Conservation (phyloP, 768 basidiomycete genomes). For the Cystobasidiopsis lactophilus region DNA sequence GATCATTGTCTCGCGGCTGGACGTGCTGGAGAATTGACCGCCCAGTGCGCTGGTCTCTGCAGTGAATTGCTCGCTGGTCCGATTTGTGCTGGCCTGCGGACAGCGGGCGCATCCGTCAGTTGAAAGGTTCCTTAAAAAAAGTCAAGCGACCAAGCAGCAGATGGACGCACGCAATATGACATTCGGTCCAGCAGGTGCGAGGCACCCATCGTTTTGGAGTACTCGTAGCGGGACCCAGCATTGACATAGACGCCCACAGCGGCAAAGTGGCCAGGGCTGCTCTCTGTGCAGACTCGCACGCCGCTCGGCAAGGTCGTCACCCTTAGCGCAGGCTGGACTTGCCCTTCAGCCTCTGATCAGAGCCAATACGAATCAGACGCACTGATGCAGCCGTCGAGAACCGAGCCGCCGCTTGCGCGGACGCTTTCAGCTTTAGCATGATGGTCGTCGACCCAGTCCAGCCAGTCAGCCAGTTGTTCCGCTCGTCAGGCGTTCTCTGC, state of each 20-base stretch:
- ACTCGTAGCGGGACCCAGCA: slow-evolving; percentile 79
- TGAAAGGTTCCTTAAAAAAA: no score
- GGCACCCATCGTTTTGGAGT: slow-evolving; percentile 44
- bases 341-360: no score
- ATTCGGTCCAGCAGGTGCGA: slow-evolving; percentile 85
- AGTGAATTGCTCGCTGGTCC: slow-evolving; percentile 57
- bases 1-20: slow-evolving; percentile 83
- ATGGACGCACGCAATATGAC: slow-evolving; percentile 63
- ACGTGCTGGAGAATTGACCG: slow-evolving; percentile 75
- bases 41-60: slow-evolving; percentile 60
- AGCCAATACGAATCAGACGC: no score
- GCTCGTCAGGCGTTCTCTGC: no score
- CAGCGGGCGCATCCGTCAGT: slow-evolving; percentile 1
- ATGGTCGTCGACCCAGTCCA: no score
- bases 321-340: slow-evolving; percentile 1
- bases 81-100: slow-evolving; percentile 45
- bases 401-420: no score
- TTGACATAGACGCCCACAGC: slow-evolving; percentile 83
- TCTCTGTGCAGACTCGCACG: slow-evolving; percentile 73
- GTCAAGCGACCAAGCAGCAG: neutral
- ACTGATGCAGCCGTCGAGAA: no score
- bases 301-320: slow-evolving; percentile 77
- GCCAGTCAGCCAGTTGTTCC: no score
- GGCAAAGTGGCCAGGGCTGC: slow-evolving; percentile 79
- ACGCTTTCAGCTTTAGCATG: no score